Base-by-base conservation (phyloP, 202 grass and related monocot species). In the Miscanthus sacchariflorus region DNA sequence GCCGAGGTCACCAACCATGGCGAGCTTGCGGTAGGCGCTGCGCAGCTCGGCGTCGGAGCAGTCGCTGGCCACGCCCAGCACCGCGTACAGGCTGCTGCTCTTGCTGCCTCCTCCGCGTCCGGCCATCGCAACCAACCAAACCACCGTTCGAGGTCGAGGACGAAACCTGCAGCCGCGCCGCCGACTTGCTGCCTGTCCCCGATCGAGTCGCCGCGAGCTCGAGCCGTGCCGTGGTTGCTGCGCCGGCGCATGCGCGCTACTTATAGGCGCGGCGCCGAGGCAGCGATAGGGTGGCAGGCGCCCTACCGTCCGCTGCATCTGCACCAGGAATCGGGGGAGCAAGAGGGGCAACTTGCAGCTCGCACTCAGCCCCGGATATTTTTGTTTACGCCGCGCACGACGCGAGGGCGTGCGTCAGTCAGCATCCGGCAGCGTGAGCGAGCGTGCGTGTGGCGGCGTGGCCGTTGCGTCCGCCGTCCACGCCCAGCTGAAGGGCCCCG, bases 11-110 rank as follows among this genome's bases (percentile, higher is more conserved):
- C 88, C 15, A 65, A 95, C 96, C 93, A 94, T 87, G 64, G 93
- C 96, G 70, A 98, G 93, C 90, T 93, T 98, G 48, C 83, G 90
- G 91, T 98, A 98, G 61, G 96, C 92, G 89, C 45, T 84, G 78
- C 93, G 88, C 19, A 98, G 90, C 3, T 98, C 96, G 12, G 90
- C 84, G 67, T 93, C 96, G 52, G 93, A 88, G 85, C 96, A 98
- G 90, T 96, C 89, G 85, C 78, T 92, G 70, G 90, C 81, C 39
- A 98, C 90, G 64, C 96, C 96, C 2, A 96, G 89, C 28, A 90
- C 92, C 46, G 90, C 87, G 88, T 98, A 96, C 17, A 98, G 90
- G 73, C 63, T 52, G 46, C 35, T 71, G 18, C 46, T 75, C 56
- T 52, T 83, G 81, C 61, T 27, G 4, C 24, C 12, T 5, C 64